Evolutionary conservation across 2,329 filamentous ascomycete species (phyloP), one percentile per base, ranked within the genome.

Genomic region (Phyllosticta ampelicida): DNA sequence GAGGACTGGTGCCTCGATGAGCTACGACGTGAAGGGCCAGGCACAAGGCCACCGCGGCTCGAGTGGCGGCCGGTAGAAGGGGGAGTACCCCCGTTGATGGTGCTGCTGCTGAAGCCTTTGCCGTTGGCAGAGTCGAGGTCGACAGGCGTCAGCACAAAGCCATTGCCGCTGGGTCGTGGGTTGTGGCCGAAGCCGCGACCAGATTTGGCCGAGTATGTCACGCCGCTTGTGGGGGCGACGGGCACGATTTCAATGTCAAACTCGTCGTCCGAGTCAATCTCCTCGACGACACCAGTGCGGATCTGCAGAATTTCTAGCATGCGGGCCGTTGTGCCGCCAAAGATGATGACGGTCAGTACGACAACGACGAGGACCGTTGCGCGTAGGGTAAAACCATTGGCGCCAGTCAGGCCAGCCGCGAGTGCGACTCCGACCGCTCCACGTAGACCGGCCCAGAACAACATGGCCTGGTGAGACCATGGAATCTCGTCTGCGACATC

Each of bases 241-340:
- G 78, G 79, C 19, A 79, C 73, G 11, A 77, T 74, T 71, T 96
- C 94, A 61, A 96, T 99, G 70, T 99, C 94, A 66, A 99, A 99
- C 71, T 99, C 94, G 68, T 99, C 94, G 68, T 99, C 94, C 51
- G 90, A 96, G 70, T 99, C 94, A 51, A 95, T 88, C 70, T 99
- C 94, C 66, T 99, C 94, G 0, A 96, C 89, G 0, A 99, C 92
- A 0, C 94, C 94, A 0, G 92, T 99, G 59, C 90, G 84, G 61
- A 99, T 99, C n/a, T 90, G 88, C 16, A 97, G 77, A 57, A 99
- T 99, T 71, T 99, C 94, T 18, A 99, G 78, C 94, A 99, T 99
- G 58, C 92, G 86, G 11, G 92, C 91, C 0, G 94, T 99, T 6
- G 94, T 99, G 55, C 94, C 94, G 58, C 94, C 94, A 66, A 99